phyloP scores from a whole-genome alignment of 495 filamentous ascomycete species.

The Clohesyomyces aquaticus region DNA sequence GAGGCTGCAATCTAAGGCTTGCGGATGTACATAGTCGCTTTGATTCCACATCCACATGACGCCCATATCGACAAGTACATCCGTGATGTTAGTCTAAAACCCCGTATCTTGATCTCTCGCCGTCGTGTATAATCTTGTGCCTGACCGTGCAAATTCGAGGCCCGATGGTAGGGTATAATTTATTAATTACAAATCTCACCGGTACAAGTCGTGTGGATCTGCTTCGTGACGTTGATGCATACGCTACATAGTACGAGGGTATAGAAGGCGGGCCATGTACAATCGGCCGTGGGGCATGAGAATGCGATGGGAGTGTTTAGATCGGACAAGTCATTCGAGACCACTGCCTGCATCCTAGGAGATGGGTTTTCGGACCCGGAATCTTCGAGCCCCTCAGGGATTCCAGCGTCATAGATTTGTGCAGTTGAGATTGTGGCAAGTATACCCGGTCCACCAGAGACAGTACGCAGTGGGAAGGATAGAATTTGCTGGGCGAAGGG shows the following conservation, averaged over 20 bases:
- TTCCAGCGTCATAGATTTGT: neutral
- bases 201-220: neutral
- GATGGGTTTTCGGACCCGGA: neutral
- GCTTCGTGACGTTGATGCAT: neutral
- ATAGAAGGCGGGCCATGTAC: conserved; percentile 1
- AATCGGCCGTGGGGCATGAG: neutral
- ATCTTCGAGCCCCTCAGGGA: too few species aligned
- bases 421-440: neutral
- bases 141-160: too few species aligned
- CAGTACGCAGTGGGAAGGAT: neutral
- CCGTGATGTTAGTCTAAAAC: too few species aligned
- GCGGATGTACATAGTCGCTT: neutral
- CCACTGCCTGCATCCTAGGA: neutral
- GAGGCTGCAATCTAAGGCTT: neutral
- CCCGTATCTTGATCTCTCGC: neutral
- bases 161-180: too few species aligned
- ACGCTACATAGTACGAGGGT: neutral
- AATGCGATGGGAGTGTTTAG: neutral
- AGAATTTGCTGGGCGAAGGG: conserved; percentile 1
- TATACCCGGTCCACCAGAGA: neutral
- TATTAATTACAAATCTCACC: too few species aligned
- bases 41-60: neutral
- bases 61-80: neutral
- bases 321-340: neutral
- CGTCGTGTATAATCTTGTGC: too few species aligned